Percentiles rank a stretch among this genome's conserved stretches.
Evolutionary conservation across 2,329 filamentous ascomycete species (phyloP).

Genomic region (Fusarium sacchari): DNA sequence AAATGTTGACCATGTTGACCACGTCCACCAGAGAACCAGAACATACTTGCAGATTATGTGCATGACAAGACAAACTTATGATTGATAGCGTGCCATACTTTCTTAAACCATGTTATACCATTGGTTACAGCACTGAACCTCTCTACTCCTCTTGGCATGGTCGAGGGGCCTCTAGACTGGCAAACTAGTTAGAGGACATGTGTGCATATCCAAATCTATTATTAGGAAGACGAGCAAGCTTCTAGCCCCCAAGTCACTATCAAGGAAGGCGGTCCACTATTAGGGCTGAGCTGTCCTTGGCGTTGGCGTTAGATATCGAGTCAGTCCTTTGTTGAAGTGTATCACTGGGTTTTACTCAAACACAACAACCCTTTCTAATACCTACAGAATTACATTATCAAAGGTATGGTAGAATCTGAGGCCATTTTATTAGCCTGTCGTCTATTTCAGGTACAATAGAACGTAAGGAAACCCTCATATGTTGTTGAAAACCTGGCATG

Average conservation of each 20-base stretch:
- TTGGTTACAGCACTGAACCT: background rate
- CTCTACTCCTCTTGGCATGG: background rate
- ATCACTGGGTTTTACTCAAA: accelerated
- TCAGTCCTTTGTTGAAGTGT: accelerated
- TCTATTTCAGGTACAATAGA: accelerated
- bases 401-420: background rate
- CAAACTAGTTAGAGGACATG: background rate
- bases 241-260: background rate
- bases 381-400: accelerated
- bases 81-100: accelerated
- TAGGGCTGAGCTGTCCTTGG: background rate
- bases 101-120: background rate
- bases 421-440: accelerated
- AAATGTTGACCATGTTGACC: accelerated
- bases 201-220: background rate
- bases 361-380: background rate
- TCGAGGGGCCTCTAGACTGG: background rate
- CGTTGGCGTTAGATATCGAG: no score
- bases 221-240: background rate
- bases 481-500: accelerated
- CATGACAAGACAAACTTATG: no score
- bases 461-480: accelerated
- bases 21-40: accelerated
- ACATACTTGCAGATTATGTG: accelerated
- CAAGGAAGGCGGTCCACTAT: background rate